Evolutionary conservation across 169 alveolate species (phyloP).

Genomic region (Plasmodium fragile): DNA sequence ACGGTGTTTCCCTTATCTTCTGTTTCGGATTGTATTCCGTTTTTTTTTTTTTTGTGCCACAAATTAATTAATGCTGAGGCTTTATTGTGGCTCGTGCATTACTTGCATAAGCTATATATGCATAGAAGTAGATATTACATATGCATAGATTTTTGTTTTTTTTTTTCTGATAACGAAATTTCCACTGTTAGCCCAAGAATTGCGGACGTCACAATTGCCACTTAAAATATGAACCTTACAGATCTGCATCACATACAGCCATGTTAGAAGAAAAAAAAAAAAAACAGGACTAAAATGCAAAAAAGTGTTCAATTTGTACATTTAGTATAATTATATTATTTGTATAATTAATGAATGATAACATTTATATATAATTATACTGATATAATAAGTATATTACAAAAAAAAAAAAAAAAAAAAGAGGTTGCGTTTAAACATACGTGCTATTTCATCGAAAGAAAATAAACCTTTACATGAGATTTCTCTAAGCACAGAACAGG

Average conservation of each 20-base stretch:
- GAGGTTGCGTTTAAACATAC: background rate
- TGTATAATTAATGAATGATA: background rate
- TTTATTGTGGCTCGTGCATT: background rate
- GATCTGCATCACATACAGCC: background rate
- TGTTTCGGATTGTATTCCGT: background rate
- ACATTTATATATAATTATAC: background rate
- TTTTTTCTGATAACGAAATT: background rate
- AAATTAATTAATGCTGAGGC: background rate
- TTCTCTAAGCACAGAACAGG: constrained; percentile 2
- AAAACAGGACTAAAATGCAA: background rate
- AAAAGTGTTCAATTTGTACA: background rate
- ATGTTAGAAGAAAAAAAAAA: background rate
- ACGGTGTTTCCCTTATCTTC: background rate
- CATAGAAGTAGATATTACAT: background rate
- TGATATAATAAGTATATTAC: background rate
- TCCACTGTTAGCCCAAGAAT: background rate
- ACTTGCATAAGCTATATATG: background rate
- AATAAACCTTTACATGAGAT: background rate
- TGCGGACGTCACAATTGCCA: background rate
- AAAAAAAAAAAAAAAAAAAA: constrained; percentile 12
- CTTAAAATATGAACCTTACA: background rate
- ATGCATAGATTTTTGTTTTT: background rate
- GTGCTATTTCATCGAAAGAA: background rate
- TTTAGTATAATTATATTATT: background rate
- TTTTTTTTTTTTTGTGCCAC: background rate